Conservation (phyloP, 352 stramenopile species). For the Phytophthora sojae region DNA sequence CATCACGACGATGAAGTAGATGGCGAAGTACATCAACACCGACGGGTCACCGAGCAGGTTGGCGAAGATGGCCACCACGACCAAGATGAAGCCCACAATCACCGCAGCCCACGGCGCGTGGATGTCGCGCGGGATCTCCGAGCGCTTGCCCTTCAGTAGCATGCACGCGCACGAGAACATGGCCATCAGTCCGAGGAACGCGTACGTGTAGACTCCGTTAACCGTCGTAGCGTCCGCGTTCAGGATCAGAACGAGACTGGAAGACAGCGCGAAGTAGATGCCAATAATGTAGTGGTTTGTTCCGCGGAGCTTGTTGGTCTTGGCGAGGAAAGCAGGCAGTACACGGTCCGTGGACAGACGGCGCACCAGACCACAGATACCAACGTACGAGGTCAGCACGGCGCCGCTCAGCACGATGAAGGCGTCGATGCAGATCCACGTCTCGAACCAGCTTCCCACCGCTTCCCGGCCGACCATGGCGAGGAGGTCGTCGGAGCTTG, state of each 20-base stretch:
- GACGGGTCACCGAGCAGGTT: constrained; percentile 84
- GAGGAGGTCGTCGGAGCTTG: constrained; percentile 60
- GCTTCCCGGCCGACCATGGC: constrained; percentile 58
- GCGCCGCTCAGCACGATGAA: constrained; percentile 88
- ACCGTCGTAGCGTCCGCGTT: no score
- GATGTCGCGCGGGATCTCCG: constrained; percentile 72
- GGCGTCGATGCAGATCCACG: constrained; percentile 78
- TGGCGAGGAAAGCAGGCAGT: constrained; percentile 55
- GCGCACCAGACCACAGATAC: constrained; percentile 77
- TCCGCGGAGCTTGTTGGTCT: constrained; percentile 57
- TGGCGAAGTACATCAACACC: constrained; percentile 86
- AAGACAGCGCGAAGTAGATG: constrained; percentile 65
- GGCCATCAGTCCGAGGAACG: constrained; percentile 84
- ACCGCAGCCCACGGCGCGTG: constrained; percentile 58
- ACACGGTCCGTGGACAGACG: constrained; percentile 78
- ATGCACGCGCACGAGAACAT: constrained; percentile 87
- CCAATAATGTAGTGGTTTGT: constrained; percentile 84
- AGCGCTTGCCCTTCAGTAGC: constrained; percentile 86
- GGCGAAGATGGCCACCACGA: constrained; percentile 78
- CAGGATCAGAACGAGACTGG: constrained; percentile 78
- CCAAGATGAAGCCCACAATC: constrained; percentile 34
- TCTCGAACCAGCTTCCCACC: constrained; percentile 49
- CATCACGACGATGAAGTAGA: constrained; percentile 85
- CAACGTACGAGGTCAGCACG: constrained; percentile 84
- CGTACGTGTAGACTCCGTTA: constrained; percentile 85